These are phyloP conservation scores for Hansfordia pulvinata DNA, from an alignment of 2,329 filamentous ascomycete species.

Conservation along the genomic window DNA sequence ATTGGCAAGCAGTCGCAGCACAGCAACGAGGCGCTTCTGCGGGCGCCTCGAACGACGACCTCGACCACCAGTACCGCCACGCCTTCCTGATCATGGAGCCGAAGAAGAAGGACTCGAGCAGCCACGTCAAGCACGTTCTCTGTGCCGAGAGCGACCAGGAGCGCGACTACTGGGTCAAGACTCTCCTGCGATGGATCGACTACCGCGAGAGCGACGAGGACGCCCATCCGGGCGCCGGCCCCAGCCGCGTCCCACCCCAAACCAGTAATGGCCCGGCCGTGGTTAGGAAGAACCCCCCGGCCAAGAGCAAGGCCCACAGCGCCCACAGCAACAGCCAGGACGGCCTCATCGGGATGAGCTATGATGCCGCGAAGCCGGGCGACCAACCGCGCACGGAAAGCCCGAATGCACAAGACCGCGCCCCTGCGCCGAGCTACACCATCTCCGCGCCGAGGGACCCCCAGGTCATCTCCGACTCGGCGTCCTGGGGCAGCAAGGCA, in stretches of 20 bases:
- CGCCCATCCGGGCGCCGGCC: constrained; percentile 22
- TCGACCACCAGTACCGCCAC: constrained; percentile 90
- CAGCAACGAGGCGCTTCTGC: constrained; percentile 46
- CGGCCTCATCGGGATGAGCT: constrained; percentile 41
- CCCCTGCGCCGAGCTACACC: constrained; percentile 27
- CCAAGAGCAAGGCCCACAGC: constrained; percentile 20
- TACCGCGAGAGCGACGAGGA: constrained; percentile 49
- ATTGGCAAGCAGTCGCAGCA: constrained; percentile 82
- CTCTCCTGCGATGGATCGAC: constrained; percentile 80
- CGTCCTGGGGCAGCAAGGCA: constrained; percentile 77
- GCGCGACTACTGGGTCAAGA: constrained; percentile 87
- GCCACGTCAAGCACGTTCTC: constrained; percentile 81
- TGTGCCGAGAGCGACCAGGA: constrained; percentile 92
- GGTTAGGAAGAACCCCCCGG: constrained; percentile 28
- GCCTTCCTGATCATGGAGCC: constrained; percentile 91
- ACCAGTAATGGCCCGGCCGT: constrained; percentile 19
- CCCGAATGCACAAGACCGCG: too few species aligned
- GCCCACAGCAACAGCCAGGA: constrained; percentile 23
- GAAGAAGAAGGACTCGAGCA: constrained; percentile 86
- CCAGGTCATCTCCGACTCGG: constrained; percentile 67
- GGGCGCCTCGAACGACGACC: constrained; percentile 47
- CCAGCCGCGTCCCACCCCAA: too few species aligned
- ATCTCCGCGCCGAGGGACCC: constrained; percentile 83
- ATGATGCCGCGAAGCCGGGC: constrained; percentile 40
- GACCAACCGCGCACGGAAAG: too few species aligned